Conservation (phyloP, 2,329 filamentous ascomycete species). For the Penicillium concentricum region DNA sequence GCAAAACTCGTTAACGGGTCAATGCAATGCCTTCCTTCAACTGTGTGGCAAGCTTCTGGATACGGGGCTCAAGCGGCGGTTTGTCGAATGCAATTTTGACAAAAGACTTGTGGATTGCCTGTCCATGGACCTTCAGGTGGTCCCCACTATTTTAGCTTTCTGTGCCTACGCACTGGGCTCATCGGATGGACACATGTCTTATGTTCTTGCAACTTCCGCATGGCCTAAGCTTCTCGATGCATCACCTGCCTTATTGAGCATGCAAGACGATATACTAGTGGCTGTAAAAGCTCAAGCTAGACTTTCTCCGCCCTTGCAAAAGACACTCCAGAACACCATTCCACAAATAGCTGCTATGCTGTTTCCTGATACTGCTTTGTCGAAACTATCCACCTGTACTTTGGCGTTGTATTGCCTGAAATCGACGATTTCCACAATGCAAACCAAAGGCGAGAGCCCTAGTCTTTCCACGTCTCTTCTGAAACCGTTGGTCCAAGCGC, state of each 20-base stretch:
- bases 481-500: constrained; percentile 30
- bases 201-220: constrained; percentile 28
- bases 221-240: constrained; percentile 35
- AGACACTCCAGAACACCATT: constrained; percentile 28
- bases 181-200: constrained; percentile 27
- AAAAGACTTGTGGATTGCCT: constrained; percentile 65
- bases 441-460: constrained; percentile 31
- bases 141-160: constrained; percentile 32
- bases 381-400: constrained; percentile 32
- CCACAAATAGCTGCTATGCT: constrained; percentile 26
- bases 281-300: constrained; percentile 24
- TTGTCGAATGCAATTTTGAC: constrained; percentile 72
- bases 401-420: constrained; percentile 36
- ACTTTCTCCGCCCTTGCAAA: constrained; percentile 34
- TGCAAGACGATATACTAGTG: constrained; percentile 29
- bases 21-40: constrained; percentile 56
- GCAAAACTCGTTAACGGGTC: constrained; percentile 45
- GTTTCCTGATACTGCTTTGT: constrained; percentile 19
- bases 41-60: constrained; percentile 54
- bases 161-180: constrained; percentile 36
- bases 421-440: constrained; percentile 31
- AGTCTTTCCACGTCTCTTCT: constrained; percentile 30
- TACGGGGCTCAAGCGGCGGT: constrained; percentile 45
- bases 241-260: constrained; percentile 26
- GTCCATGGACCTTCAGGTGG: constrained; percentile 56